Conservation (phyloP, 257 asterid species). For the Solanum bulbocastanum region DNA sequence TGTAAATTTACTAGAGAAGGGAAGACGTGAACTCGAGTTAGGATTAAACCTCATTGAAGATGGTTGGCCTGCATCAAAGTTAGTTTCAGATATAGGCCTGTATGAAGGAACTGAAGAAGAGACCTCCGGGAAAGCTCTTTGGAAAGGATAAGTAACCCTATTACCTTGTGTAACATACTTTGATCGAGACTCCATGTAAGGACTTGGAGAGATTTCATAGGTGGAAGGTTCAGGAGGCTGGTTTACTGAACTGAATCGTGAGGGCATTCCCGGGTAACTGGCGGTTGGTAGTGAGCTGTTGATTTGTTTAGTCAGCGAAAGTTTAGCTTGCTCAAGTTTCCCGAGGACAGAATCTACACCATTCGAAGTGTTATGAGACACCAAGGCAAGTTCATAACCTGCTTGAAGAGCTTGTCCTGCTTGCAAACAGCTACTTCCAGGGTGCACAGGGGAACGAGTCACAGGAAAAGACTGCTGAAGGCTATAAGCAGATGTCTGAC, state of each 20-base stretch:
- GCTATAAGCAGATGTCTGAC: constrained; percentile 2
- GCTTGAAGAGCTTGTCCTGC: constrained; percentile 11
- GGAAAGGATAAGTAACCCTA: constrained; percentile 4
- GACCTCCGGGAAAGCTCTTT: constrained; percentile 14
- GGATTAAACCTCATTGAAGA: constrained; percentile 22
- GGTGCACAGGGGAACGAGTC: background rate
- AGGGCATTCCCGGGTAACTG: constrained; percentile 1
- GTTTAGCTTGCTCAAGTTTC: constrained; percentile 58
- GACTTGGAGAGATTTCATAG: constrained; percentile 12
- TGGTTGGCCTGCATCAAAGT: constrained; percentile 10
- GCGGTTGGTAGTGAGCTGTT: constrained; percentile 5
- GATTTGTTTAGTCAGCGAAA: constrained; percentile 46
- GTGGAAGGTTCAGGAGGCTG: constrained; percentile 14
- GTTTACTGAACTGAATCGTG: constrained; percentile 9
- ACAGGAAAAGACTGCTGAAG: background rate
- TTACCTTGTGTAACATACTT: constrained; percentile 7
- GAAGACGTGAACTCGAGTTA: constrained; percentile 12
- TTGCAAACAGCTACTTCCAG: constrained; percentile 1
- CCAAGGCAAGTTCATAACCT: constrained; percentile 35
- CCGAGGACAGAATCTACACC: constrained; percentile 44
- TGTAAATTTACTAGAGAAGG: constrained; percentile 10
- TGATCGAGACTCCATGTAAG: constrained; percentile 19
- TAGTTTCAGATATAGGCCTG: constrained; percentile 20
- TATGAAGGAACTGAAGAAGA: constrained; percentile 9
- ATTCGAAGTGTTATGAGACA: constrained; percentile 29